Percentiles rank a stretch among this genome's conserved stretches.
Evolutionary conservation across 345 rosid species (phyloP).

Genomic region (Murraya koenigii): DNA sequence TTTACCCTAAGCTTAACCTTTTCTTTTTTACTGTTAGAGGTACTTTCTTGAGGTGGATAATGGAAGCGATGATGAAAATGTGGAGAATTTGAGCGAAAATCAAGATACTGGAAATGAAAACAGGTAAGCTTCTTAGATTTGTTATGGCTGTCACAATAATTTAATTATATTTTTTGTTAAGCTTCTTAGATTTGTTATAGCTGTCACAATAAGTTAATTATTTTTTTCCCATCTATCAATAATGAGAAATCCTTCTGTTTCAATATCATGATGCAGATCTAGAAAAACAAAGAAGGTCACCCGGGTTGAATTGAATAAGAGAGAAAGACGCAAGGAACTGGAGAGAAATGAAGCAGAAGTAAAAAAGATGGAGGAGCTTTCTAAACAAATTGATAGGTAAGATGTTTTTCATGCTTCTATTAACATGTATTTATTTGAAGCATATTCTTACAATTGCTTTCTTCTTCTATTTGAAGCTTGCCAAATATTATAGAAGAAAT

Average conservation of each 20-base stretch:
- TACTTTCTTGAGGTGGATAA: constrained; percentile 77
- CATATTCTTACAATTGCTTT: constrained; percentile 16
- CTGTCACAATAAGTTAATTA: neutral
- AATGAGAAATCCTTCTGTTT: neutral
- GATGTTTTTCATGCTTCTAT: neutral
- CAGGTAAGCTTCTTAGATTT: constrained; percentile 33
- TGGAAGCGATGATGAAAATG: constrained; percentile 44
- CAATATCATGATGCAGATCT: constrained; percentile 36
- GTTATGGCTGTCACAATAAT: neutral
- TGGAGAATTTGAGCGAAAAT: constrained; percentile 29
- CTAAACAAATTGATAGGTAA: constrained; percentile 75
- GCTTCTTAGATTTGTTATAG: neutral
- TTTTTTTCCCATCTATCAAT: neutral
- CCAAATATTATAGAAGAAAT: constrained; percentile 73
- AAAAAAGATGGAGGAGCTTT: constrained; percentile 43
- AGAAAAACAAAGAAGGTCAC: constrained; percentile 58
- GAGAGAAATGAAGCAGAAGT: constrained; percentile 50
- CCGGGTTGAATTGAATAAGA: constrained; percentile 70
- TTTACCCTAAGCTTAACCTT: neutral
- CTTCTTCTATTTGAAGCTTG: constrained; percentile 40
- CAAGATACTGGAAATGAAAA: constrained; percentile 39
- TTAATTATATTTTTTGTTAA: neutral
- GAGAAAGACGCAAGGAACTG: constrained; percentile 59
- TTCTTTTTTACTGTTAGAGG: constrained; percentile 37
- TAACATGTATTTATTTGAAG: neutral